A percentile compares a stretch with the other conserved stretches of the same genome.
Conservation (phyloP, 2,329 filamentous ascomycete genomes). For the Biscogniauxia marginata region DNA sequence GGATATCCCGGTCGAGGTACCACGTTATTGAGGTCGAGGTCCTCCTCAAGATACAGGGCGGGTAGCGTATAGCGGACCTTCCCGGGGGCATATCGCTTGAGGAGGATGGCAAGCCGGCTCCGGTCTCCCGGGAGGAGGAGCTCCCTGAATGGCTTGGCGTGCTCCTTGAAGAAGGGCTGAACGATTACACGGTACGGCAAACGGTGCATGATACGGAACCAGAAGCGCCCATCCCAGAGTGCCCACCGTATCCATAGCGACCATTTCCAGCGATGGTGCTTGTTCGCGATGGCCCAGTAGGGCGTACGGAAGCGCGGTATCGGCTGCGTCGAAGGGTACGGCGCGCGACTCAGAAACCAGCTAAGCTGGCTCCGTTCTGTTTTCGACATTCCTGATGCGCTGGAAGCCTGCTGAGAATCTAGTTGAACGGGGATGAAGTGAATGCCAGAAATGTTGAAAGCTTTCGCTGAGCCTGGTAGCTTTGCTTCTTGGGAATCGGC, state of each 20-base stretch:
- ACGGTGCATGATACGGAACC: constrained; percentile 50
- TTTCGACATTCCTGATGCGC: neutral
- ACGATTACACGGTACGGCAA: constrained; percentile 43
- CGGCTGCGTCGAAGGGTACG: constrained; percentile 42
- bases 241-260: constrained; percentile 34
- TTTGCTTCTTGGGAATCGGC: constrained; percentile 17
- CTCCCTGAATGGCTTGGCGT: constrained; percentile 49
- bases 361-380: constrained; percentile 15
- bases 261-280: constrained; percentile 24
- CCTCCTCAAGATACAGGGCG: constrained; percentile 47
- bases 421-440: constrained; percentile 42
- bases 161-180: constrained; percentile 43
- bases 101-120: constrained; percentile 40
- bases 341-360: constrained; percentile 49
- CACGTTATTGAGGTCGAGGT: constrained; percentile 29
- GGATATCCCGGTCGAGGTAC: constrained; percentile 19
- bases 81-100: constrained; percentile 51
- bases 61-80: constrained; percentile 57
- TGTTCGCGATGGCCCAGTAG: constrained; percentile 16
- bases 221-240: constrained; percentile 62
- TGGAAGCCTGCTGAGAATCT: neutral
- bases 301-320: constrained; percentile 25
- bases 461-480: constrained; percentile 29
- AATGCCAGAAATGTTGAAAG: constrained; percentile 51
- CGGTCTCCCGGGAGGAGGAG: constrained; percentile 35